Base-by-base conservation (phyloP, 2,329 filamentous ascomycete species). In the Cladorrhinum sp. region DNA sequence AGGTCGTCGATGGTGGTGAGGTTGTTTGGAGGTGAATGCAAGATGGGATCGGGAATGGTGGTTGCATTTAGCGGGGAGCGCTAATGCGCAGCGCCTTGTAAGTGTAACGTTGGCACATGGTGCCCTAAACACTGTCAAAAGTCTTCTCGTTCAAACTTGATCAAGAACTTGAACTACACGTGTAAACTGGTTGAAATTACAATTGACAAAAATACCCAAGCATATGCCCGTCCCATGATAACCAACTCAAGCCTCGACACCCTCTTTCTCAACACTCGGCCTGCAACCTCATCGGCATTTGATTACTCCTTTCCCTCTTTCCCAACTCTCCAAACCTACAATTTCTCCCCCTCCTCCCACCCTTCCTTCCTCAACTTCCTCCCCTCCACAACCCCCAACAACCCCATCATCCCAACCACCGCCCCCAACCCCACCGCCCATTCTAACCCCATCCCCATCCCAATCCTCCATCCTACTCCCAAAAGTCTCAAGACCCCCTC, bases 381-480 rank as follows among this genome's bases (percentile, higher is more conserved):
- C n/a, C 36, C 26, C 42, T 2, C 54, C 59, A 62, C 23, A 18
- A 58, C 21, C 4, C 49, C 33, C 6, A 49, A 6, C 59, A 21
- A 49, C 12, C 18, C 50, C 23, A 20, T 18, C 36, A 49, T 30
- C 36, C 57, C 42, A 50, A 62, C 58, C 30, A 58, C 23, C 48
- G 26, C n/a, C 51, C 21, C 18, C 30, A 23, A 20, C 23, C 36
- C 54, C 30, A 20, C 48, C 33, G 52, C 65, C 65, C 12, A 16
- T 23, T 64, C 61, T 66, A 24, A 65, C 52, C n/a, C n/a, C n/a
- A 66, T 63, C 65, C 39, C 62, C 55, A 42, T 20, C 54, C 53
- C 62, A 54, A 66, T 3, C 64, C 66, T 52, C 69, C 59, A 54
- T 63, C 60, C 42, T 20, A 46, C 10, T 21, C 14, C 42, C 3